A percentile compares a stretch with the other conserved stretches of the same genome.
These are phyloP conservation scores for Canavalia gladiata DNA, from an alignment of 306 rosid species.

Conservation along the genomic window DNA sequence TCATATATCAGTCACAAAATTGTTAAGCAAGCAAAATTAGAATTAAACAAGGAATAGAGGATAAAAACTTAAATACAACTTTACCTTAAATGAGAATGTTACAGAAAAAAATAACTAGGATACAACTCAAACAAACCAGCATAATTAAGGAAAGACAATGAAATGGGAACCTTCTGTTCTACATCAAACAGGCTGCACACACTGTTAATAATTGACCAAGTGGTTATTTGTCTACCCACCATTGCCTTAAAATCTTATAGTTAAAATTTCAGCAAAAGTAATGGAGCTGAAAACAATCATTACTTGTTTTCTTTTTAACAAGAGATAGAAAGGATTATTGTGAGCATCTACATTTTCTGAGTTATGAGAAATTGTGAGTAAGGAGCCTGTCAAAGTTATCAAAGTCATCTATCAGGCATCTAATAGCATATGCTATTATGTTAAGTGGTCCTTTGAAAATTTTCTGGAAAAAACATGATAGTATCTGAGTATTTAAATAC, in stretches of 20 bases:
- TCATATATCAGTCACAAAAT: not conserved
- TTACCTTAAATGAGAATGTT: slow-evolving; percentile 1
- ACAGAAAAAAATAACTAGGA: not conserved
- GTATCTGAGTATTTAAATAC: slow-evolving; percentile 12
- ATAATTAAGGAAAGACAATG: not conserved
- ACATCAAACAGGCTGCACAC: slow-evolving; percentile 30
- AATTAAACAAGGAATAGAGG: not conserved
- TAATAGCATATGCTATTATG: slow-evolving; percentile 19
- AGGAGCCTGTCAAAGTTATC: not conserved
- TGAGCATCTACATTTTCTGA: not conserved
- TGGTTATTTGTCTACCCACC: not conserved
- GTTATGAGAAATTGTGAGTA: slow-evolving; percentile 4
- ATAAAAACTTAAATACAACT: not conserved
- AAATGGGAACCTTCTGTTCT: slow-evolving; percentile 8
- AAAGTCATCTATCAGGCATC: slow-evolving; percentile 11
- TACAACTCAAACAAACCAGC: not conserved
- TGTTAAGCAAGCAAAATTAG: not conserved
- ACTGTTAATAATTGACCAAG: slow-evolving; percentile 3
- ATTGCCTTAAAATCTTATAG: not conserved
- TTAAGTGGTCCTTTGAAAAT: not conserved
- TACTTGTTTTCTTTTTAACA: not conserved
- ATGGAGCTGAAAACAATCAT: slow-evolving; percentile 12
- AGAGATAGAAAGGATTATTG: slow-evolving; percentile 1
- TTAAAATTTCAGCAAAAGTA: slow-evolving; percentile 20
- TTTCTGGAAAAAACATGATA: slow-evolving; percentile 24